Evolutionary conservation across 768 basidiomycete species (phyloP).

Genomic region (Lactarius akahatsu): DNA sequence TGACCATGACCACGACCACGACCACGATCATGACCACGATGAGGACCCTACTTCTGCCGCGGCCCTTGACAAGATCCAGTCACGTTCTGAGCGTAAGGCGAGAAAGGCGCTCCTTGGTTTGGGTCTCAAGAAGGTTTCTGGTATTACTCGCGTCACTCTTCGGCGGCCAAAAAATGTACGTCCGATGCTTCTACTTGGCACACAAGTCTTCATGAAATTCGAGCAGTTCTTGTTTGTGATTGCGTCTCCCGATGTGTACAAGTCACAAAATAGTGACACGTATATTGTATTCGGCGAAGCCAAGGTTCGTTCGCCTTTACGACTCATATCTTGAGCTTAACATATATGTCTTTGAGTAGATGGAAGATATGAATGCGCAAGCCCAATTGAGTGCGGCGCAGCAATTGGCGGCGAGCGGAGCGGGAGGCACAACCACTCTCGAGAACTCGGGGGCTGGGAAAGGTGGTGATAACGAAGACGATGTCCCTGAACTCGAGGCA

Average conservation of each 20-base stretch:
- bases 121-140: constrained; percentile 89
- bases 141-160: constrained; percentile 93
- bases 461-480: constrained; percentile 66
- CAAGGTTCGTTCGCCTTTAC: constrained; percentile 50
- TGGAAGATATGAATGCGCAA: constrained; percentile 85
- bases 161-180: constrained; percentile 91
- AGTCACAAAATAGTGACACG: constrained; percentile 94
- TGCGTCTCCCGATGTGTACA: constrained; percentile 94
- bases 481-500: constrained; percentile 81
- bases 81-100: constrained; percentile 91
- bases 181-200: constrained; percentile 16
- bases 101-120: constrained; percentile 89
- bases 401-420: constrained; percentile 61
- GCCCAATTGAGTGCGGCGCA: constrained; percentile 77
- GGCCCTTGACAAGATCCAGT: constrained; percentile 90
- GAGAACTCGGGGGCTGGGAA: constrained; percentile 53
- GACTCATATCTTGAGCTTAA: not conserved
- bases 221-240: constrained; percentile 85
- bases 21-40: constrained; percentile 55
- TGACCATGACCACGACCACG: constrained; percentile 55
- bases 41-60: constrained; percentile 84
- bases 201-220: not conserved
- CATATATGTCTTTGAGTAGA: constrained; percentile 40
- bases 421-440: constrained; percentile 46
- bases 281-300: constrained; percentile 99